phyloP scores from a whole-genome alignment of 345 rosid genomes.

The Eucalyptus decipiens region DNA sequence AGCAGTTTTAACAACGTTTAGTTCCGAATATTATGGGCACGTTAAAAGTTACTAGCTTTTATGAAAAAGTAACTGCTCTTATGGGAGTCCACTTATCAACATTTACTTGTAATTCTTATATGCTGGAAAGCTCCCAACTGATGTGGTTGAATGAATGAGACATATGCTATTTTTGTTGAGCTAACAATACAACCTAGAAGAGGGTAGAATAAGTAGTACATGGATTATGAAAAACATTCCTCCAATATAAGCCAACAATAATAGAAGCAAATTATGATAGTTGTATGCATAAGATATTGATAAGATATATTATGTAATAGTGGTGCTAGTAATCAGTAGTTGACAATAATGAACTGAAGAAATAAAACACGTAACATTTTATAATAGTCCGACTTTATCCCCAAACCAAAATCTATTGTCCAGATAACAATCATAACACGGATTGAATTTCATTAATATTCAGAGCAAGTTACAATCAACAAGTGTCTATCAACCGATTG shows the following conservation, averaged over 20 bases:
- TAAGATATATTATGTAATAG: no score
- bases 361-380: no score
- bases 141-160: not conserved
- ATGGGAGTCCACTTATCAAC: not conserved
- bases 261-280: not conserved
- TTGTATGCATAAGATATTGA: not conserved
- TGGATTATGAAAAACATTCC: not conserved
- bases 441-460: no score
- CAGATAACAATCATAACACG: fast-evolving
- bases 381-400: no score
- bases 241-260: not conserved
- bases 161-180: not conserved
- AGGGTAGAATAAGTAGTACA: not conserved
- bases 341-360: fast-evolving
- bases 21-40: not conserved
- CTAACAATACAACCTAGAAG: not conserved
- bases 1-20: not conserved
- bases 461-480: not conserved
- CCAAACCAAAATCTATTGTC: fast-evolving
- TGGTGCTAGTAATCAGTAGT: not conserved
- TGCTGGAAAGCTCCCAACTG: not conserved
- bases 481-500: not conserved
- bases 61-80: not conserved
- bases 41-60: not conserved
- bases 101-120: no score